Evolutionary conservation across 306 rosid genomes (phyloP).

Genomic region (Cucurbita pepo): DNA sequence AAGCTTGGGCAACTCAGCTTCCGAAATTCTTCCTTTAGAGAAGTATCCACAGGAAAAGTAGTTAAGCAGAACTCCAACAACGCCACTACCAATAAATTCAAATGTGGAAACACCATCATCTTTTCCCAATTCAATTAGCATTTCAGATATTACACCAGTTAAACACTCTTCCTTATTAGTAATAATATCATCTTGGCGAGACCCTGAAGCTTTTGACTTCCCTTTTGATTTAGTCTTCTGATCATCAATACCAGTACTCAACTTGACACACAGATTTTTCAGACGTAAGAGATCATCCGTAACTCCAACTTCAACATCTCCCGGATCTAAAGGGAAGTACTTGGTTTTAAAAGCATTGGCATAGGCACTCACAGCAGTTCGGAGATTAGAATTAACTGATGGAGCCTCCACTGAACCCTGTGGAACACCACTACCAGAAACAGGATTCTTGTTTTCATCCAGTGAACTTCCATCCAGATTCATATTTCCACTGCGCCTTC

Average conservation of each 20-base stretch:
- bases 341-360: constrained; percentile 81
- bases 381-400: constrained; percentile 49
- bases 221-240: constrained; percentile 65
- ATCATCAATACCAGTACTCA: constrained; percentile 66
- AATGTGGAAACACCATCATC: constrained; percentile 98
- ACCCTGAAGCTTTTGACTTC: constrained; percentile 61
- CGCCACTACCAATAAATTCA: constrained; percentile 98
- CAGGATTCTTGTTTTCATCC: constrained; percentile 45
- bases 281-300: constrained; percentile 75
- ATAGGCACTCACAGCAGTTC: constrained; percentile 56
- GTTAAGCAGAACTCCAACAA: constrained; percentile 66
- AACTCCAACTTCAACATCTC: constrained; percentile 66
- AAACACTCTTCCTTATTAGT: constrained; percentile 47
- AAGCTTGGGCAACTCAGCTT: constrained; percentile 63
- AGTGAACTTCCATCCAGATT: constrained; percentile 59
- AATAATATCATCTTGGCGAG: constrained; percentile 32
- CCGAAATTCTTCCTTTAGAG: constrained; percentile 58
- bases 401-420: constrained; percentile 66
- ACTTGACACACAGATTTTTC: constrained; percentile 66
- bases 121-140: constrained; percentile 83
- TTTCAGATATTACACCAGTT: constrained; percentile 61
- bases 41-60: constrained; percentile 86
- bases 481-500: constrained; percentile 58
- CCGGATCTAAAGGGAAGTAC: constrained; percentile 74
- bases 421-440: constrained; percentile 40